phyloP scores from a whole-genome alignment of 2,329 filamentous ascomycete species.

The Salinomyces thailandicus region DNA sequence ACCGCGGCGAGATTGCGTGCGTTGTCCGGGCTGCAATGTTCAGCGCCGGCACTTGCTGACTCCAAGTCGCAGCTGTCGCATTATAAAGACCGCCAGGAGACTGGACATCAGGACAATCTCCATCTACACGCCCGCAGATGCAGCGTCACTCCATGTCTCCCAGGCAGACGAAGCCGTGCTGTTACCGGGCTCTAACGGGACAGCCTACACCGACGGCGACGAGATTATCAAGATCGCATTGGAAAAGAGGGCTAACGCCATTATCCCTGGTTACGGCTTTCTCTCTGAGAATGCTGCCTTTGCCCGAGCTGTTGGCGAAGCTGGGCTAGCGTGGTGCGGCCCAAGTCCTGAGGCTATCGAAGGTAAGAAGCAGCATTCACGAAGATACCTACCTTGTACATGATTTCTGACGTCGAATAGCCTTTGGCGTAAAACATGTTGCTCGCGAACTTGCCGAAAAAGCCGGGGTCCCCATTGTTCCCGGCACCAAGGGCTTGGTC shows the following conservation, averaged over 20 bases:
- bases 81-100: slow-evolving; percentile 41
- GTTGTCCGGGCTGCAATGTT: background rate
- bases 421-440: slow-evolving; percentile 49
- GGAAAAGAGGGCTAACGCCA: slow-evolving; percentile 41
- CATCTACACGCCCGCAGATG: slow-evolving; percentile 49
- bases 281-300: slow-evolving; percentile 55
- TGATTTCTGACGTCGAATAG: slow-evolving; percentile 8
- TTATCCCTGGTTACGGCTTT: slow-evolving; percentile 60
- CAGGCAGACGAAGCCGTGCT: slow-evolving; percentile 44
- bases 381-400: background rate
- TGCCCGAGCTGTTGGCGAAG: slow-evolving; percentile 41
- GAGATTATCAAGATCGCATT: slow-evolving; percentile 44
- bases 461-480: slow-evolving; percentile 46
- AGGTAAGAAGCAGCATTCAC: slow-evolving; percentile 1
- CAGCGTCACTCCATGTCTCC: slow-evolving; percentile 44
- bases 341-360: slow-evolving; percentile 45
- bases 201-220: slow-evolving; percentile 40
- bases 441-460: slow-evolving; percentile 44
- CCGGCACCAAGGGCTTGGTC: slow-evolving; percentile 42
- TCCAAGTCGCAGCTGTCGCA: slow-evolving; percentile 27
- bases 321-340: slow-evolving; percentile 50
- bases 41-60: background rate
- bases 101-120: slow-evolving; percentile 44
- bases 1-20: slow-evolving; percentile 45
- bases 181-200: slow-evolving; percentile 38